Evolutionary conservation across 495 filamentous ascomycete genomes (phyloP).

Genomic region (Tetracladium setigerum): DNA sequence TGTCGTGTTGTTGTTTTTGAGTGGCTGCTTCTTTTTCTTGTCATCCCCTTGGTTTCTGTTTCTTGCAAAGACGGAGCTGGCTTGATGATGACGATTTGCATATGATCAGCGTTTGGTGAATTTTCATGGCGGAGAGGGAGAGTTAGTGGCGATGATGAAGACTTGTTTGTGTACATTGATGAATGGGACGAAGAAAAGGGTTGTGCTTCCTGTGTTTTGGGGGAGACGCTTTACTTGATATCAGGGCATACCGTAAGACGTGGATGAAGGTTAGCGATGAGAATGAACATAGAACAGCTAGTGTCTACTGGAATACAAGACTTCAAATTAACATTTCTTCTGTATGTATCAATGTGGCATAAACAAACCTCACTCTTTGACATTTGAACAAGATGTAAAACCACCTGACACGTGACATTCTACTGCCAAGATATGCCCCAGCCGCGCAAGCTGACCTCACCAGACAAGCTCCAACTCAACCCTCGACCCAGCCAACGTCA

Average conservation of each 20-base stretch:
- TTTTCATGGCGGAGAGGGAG: no score
- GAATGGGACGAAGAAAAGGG: neutral
- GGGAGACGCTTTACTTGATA: neutral
- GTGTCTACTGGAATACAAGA: slow-evolving; percentile 13
- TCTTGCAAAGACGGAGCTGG: no score
- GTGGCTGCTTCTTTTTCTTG: no score
- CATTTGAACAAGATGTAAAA: neutral
- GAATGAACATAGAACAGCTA: neutral
- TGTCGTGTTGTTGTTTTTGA: no score
- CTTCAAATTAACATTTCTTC: neutral
- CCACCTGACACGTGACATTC: neutral
- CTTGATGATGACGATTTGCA: no score
- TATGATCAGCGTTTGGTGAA: no score
- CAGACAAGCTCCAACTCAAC: slow-evolving; percentile 1
- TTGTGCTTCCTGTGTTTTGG: no score
- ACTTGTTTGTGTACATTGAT: neutral
- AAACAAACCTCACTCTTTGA: neutral
- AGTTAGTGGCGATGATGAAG: no score
- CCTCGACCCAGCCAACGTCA: neutral
- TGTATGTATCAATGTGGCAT: neutral
- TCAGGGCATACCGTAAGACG: neutral
- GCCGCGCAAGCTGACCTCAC: slow-evolving; percentile 10
- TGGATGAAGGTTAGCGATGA: slow-evolving; percentile 11
- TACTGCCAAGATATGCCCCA: neutral
- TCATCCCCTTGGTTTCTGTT: no score